Percentiles rank a stretch among this genome's conserved stretches.
These are phyloP conservation scores for Alnus rubra DNA, from an alignment of 306 rosid genomes.

Conservation along the genomic window DNA sequence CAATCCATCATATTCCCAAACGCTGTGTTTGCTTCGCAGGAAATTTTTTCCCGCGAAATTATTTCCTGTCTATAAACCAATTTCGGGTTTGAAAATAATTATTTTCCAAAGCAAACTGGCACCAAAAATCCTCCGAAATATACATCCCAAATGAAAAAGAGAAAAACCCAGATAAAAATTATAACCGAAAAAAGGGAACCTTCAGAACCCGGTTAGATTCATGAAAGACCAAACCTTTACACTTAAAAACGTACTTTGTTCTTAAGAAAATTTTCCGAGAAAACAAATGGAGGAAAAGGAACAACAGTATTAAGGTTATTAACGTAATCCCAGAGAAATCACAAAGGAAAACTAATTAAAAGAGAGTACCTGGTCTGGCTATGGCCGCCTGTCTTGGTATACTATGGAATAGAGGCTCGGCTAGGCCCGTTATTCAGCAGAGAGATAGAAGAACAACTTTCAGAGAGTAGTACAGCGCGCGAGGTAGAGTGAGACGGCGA, in stretches of 20 bases:
- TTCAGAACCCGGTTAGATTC: too few species aligned
- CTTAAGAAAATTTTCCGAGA: not conserved
- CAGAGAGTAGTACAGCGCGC: too few species aligned
- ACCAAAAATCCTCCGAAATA: too few species aligned
- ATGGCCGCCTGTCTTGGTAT: not conserved
- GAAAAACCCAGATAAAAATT: too few species aligned
- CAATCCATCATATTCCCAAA: not conserved
- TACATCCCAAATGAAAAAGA: too few species aligned
- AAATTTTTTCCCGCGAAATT: not conserved
- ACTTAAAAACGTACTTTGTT: not conserved
- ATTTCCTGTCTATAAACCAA: not conserved
- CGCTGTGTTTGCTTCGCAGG: not conserved
- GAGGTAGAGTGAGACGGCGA: too few species aligned
- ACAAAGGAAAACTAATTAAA: not conserved
- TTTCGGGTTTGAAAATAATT: not conserved
- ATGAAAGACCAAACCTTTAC: too few species aligned
- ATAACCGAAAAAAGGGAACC: too few species aligned
- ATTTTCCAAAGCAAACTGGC: not conserved
- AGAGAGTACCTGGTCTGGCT: constrained; percentile 3
- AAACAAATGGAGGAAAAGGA: not conserved
- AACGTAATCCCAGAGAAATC: not conserved
- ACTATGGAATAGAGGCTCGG: not conserved
- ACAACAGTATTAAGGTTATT: not conserved
- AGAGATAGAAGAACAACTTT: too few species aligned
- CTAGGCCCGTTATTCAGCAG: too few species aligned